These are phyloP conservation scores for Phytophthora idaei DNA, from an alignment of 352 stramenopile species.

Conservation along the genomic window DNA sequence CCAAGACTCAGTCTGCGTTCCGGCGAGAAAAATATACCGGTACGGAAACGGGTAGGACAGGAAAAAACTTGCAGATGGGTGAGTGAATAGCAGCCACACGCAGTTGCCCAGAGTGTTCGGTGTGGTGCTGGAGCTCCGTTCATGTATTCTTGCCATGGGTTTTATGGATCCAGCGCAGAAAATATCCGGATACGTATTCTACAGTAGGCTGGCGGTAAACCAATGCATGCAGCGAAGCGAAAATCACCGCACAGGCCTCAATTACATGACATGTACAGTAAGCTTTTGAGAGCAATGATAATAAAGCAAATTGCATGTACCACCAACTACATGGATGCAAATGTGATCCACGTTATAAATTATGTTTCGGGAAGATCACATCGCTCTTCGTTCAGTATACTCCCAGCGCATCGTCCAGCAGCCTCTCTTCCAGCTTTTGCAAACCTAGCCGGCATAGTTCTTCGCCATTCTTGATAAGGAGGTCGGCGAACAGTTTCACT, in stretches of 20 bases:
- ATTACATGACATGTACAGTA: too few relatives aligned
- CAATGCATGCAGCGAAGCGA: neutral
- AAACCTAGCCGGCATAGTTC: slow-evolving; percentile 18
- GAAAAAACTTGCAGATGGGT: slow-evolving; percentile 26
- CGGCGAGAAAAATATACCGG: neutral
- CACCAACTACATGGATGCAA: neutral
- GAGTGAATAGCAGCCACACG: slow-evolving; percentile 13
- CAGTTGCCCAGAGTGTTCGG: neutral
- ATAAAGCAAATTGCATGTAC: too few relatives aligned
- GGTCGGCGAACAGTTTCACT: slow-evolving; percentile 25
- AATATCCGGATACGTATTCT: neutral
- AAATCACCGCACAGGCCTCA: too few relatives aligned
- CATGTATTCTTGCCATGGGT: too few relatives aligned
- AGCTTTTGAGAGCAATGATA: too few relatives aligned
- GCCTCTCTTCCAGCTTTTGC: slow-evolving; percentile 20
- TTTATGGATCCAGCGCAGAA: too few relatives aligned
- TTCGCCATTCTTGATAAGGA: slow-evolving; percentile 21
- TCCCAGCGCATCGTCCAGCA: slow-evolving; percentile 30
- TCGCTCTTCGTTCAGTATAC: slow-evolving; percentile 14
- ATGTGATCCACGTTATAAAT: neutral
- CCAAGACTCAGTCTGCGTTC: neutral
- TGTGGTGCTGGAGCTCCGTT: neutral
- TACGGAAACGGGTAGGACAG: slow-evolving; percentile 22
- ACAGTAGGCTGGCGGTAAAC: neutral
- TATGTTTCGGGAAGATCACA: neutral